These are phyloP conservation scores for Biscogniauxia mediterranea DNA, from an alignment of 2,329 filamentous ascomycete species.

Conservation along the genomic window DNA sequence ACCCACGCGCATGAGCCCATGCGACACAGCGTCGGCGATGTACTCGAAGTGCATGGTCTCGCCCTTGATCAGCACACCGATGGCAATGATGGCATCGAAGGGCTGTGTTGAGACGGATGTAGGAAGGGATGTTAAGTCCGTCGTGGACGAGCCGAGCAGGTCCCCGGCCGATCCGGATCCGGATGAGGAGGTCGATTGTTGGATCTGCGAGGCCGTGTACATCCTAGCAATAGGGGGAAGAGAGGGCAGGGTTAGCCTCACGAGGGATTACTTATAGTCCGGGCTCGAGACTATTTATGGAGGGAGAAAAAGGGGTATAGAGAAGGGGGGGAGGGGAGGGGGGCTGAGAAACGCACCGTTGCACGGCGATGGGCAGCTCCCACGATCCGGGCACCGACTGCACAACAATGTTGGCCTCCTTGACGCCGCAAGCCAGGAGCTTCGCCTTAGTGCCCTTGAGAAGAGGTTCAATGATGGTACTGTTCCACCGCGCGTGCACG, in stretches of 20 bases:
- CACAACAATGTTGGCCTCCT: conserved; percentile 81
- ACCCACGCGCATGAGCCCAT: conserved; percentile 92
- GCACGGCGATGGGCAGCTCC: conserved; percentile 88
- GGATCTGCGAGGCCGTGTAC: conserved; percentile 82
- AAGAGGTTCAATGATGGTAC: conserved; percentile 79
- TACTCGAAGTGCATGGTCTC: conserved; percentile 99
- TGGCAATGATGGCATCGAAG: conserved; percentile 92
- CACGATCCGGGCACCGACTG: conserved; percentile 92
- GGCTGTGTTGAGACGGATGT: conserved; percentile 44
- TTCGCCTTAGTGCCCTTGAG: conserved; percentile 77
- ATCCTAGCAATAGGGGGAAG: conserved; percentile 50
- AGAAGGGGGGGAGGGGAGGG: conserved; percentile 4
- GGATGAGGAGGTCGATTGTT: conserved; percentile 63
- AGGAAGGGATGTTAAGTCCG: conserved; percentile 60
- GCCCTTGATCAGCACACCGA: conserved; percentile 96
- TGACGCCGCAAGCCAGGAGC: conserved; percentile 76
- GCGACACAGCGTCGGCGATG: conserved; percentile 86
- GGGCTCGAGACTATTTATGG: no score
- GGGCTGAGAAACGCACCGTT: conserved; percentile 58
- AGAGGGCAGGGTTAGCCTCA: conserved; percentile 5
- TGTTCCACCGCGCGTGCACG: conserved; percentile 95
- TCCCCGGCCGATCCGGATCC: conserved; percentile 69
- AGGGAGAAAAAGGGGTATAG: no score
- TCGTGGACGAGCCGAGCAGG: conserved; percentile 66
- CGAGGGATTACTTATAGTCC: not conserved